Base-by-base conservation (phyloP, 371 early-diverging fungal genomes). In the Mortierella sp. region DNA sequence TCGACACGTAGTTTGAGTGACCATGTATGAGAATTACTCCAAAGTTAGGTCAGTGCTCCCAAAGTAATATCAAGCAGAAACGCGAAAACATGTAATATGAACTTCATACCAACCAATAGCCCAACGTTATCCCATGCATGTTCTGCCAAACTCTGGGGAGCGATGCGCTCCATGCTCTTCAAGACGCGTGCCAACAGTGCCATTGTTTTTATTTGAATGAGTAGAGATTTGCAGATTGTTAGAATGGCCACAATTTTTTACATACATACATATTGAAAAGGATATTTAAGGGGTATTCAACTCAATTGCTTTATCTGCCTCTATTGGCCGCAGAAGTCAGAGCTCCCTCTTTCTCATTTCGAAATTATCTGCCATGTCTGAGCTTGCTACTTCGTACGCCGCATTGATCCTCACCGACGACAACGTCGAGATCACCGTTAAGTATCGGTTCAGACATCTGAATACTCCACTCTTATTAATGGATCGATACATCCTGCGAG, bases 401-500 rank as follows among this genome's bases (percentile, higher is more conserved):
- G 93, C 99, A 61, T 95, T 98, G 86, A 97, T 98, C 93, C 96
- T 98, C 82, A 91, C 95, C 87, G 99, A 98, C 89, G 98, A 96
- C 86, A 93, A 93, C 83, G 87, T 96, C 85, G 98, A 95, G 77
- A 93, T 98, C 92, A 94, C 98, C 70, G 97, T 79, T 96, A 91
- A 89, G 94, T 90, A 68, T 69, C 70, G 67, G 64, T 15, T 63
- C 66, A 10, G 59, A 70, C 59, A 32, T 22, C 61, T 19, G 5
- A 29, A 43, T 22, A n/a, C 43, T 31, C 40, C 31, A 32, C 8
- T 45, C 45, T 17, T 23, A 15, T 43, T 23, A 34, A 60, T 40
- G 34, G 29, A 34, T 15, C 34, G 51, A 61, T 43, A 28, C 15
- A 32, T 55, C 19, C 19, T 32, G 29, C 29, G 17, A 15, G 15